A percentile compares a stretch with the other conserved stretches of the same genome.
Evolutionary conservation across 2,329 filamentous ascomycete species (phyloP).

Genomic region (Albophoma yamanashiensis): DNA sequence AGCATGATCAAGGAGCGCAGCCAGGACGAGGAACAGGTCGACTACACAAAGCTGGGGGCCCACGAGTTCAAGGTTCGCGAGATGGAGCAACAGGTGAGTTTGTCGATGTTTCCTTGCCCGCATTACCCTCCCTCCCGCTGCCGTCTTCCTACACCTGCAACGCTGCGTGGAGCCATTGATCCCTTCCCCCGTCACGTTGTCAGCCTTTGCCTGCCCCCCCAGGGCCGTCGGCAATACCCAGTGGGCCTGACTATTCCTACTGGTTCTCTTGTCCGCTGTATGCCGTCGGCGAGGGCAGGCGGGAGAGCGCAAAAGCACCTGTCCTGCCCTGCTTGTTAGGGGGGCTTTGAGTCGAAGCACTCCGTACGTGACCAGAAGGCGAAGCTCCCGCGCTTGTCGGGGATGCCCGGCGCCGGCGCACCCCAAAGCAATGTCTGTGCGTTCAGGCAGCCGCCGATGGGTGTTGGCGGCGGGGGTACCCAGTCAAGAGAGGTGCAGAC

Average conservation of each 20-base stretch:
- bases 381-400: neutral
- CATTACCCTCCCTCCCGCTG: neutral
- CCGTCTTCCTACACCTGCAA: neutral
- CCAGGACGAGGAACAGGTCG: conserved; percentile 70
- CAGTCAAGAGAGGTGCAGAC: neutral
- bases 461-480: neutral
- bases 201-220: neutral
- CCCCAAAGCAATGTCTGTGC: neutral
- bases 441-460: neutral
- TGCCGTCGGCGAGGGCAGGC: neutral
- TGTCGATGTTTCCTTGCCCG: conserved; percentile 16
- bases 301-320: neutral
- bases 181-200: neutral
- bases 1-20: conserved; percentile 83
- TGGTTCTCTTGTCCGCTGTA: neutral
- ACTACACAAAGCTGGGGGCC: conserved; percentile 78
- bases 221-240: neutral
- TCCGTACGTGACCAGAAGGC: neutral
- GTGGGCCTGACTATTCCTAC: neutral
- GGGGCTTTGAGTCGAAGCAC: neutral
- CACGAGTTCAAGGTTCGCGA: conserved; percentile 98
- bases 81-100: conserved; percentile 94
- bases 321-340: neutral
- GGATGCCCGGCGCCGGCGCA: neutral
- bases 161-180: neutral